A percentile compares a stretch with the other conserved stretches of the same genome.
Evolutionary conservation across 2,329 filamentous ascomycete genomes (phyloP).

Genomic region (Xylariaceae sp.): DNA sequence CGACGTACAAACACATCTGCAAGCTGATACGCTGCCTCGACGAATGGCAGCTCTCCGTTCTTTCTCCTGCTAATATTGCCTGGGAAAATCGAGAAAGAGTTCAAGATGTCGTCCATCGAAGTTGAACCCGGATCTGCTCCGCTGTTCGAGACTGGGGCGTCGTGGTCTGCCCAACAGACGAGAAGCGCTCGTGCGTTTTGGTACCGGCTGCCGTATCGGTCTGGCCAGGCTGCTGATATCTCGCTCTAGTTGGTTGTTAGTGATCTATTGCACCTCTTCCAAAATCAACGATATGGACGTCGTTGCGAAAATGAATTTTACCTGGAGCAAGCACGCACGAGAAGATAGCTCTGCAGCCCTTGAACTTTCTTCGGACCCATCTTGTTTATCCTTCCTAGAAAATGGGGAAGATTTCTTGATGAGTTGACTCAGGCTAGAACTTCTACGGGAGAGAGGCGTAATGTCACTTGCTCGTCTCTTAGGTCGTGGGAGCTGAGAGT

Average conservation of each 20-base stretch:
- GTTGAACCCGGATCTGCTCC: neutral
- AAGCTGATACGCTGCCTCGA: slow-evolving; percentile 11
- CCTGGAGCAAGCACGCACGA: no score
- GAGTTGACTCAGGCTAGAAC: slow-evolving; percentile 6
- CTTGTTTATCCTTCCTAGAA: neutral
- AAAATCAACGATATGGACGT: no score
- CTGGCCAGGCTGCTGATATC: no score
- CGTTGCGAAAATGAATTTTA: no score
- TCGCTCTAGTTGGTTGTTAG: no score
- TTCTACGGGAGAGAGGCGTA: neutral
- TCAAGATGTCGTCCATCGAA: neutral
- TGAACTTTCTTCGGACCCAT: no score
- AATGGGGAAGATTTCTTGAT: slow-evolving; percentile 4
- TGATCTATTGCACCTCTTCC: no score
- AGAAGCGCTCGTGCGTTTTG: slow-evolving; percentile 10
- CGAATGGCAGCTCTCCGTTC: slow-evolving; percentile 2
- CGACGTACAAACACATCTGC: slow-evolving; percentile 6
- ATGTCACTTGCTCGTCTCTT: no score
- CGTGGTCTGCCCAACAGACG: slow-evolving; percentile 13
- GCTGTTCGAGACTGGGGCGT: no score
- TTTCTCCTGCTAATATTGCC: neutral
- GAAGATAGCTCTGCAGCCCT: no score
- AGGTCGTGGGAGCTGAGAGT: no score
- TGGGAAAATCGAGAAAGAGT: neutral
- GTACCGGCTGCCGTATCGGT: slow-evolving; percentile 13